Evolutionary conservation across 305 asterid species (phyloP).

Genomic region (Fraxinus sp.): DNA sequence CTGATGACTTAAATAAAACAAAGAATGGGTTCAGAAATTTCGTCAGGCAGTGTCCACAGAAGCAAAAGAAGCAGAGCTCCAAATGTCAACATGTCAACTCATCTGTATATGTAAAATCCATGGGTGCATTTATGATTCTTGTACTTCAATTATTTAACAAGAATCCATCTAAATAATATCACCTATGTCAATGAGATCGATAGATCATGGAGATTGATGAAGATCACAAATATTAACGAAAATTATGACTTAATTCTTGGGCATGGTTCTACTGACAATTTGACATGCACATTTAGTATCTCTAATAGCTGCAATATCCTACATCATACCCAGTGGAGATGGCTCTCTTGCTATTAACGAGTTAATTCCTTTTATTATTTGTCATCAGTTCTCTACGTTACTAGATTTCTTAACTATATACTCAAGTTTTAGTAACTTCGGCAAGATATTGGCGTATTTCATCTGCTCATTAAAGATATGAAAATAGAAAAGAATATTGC

Average conservation of each 20-base stretch:
- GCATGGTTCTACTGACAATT: not conserved
- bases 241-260: not conserved
- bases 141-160: not conserved
- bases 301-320: not conserved
- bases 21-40: not conserved
- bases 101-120: not conserved
- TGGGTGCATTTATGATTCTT: not conserved
- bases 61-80: not conserved
- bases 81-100: not conserved
- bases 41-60: not conserved
- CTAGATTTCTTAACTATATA: not conserved
- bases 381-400: not conserved
- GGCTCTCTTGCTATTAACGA: not conserved
- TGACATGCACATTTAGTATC: not conserved
- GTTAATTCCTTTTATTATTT: not conserved
- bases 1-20: not conserved
- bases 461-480: not conserved
- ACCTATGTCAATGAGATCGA: not conserved
- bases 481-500: not conserved
- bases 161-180: not conserved
- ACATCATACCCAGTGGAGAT: not conserved
- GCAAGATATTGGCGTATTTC: not conserved
- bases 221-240: no score
- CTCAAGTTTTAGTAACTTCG: not conserved
- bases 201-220: no score